These are phyloP conservation scores for Ustilago hordei DNA, from an alignment of 1,284 basidiomycete species.

Conservation along the genomic window DNA sequence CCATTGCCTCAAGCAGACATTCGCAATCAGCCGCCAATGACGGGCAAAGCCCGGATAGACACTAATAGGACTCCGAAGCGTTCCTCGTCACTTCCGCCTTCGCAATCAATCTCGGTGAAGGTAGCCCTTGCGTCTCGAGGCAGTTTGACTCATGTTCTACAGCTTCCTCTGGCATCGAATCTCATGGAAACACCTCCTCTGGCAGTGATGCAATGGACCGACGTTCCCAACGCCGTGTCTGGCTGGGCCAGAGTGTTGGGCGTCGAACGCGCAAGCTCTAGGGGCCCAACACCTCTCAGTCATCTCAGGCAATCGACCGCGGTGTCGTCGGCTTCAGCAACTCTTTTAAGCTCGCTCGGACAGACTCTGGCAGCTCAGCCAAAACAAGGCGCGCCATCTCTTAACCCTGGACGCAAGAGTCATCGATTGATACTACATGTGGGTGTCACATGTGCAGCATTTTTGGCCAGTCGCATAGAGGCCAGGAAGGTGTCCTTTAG, in stretches of 20 bases:
- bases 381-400: background rate
- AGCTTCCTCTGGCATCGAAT: slow-evolving; percentile 40
- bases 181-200: slow-evolving; percentile 32
- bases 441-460: slow-evolving; percentile 41
- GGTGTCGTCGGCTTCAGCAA: background rate
- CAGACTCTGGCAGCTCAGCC: background rate
- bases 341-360: background rate
- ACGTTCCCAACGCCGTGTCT: slow-evolving; percentile 50
- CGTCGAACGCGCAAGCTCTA: slow-evolving; percentile 39
- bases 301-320: slow-evolving; percentile 17
- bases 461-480: slow-evolving; percentile 46
- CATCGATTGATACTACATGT: slow-evolving; percentile 36
- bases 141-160: slow-evolving; percentile 44
- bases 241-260: slow-evolving; percentile 52
- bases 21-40: background rate
- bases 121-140: slow-evolving; percentile 45
- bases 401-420: slow-evolving; percentile 13
- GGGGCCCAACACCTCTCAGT: slow-evolving; percentile 18
- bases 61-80: slow-evolving; percentile 8
- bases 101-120: slow-evolving; percentile 35
- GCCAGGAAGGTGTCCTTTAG: slow-evolving; percentile 35
- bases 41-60: background rate
- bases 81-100: slow-evolving; percentile 16
- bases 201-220: slow-evolving; percentile 50
- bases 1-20: slow-evolving; percentile 9